These are phyloP conservation scores for Ceratocystis huliohia DNA, from an alignment of 2,329 filamentous ascomycete genomes.

Conservation along the genomic window DNA sequence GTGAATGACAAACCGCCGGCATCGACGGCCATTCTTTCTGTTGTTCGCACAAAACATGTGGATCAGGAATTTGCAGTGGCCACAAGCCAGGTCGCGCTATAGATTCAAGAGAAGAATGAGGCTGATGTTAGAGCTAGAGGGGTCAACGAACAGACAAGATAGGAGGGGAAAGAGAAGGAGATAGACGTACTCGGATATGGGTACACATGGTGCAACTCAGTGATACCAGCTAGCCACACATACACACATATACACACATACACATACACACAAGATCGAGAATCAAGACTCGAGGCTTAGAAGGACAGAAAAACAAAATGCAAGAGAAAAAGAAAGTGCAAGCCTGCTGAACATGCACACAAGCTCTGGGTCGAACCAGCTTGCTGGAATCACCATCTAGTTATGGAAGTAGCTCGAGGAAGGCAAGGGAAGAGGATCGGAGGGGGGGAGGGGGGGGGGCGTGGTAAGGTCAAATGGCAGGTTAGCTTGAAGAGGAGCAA, in stretches of 20 bases:
- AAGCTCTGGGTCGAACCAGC: not conserved
- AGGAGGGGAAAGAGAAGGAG: not conserved
- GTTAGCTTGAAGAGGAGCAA: too few species aligned
- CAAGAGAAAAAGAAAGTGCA: constrained; percentile 6
- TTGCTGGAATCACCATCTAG: too few species aligned
- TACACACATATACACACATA: too few species aligned
- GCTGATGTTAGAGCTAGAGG: not conserved
- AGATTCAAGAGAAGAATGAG: not conserved
- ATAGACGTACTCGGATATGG: constrained; percentile 8
- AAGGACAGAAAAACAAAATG: not conserved
- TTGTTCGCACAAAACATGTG: constrained; percentile 6
- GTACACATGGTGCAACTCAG: not conserved
- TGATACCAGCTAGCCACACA: too few species aligned
- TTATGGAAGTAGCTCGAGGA: too few species aligned
- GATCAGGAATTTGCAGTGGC: constrained; percentile 4
- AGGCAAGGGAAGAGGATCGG: not conserved
- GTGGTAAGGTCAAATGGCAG: not conserved
- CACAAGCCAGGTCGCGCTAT: constrained; percentile 7
- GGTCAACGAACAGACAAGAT: not conserved
- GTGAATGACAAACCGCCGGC: constrained; percentile 5
- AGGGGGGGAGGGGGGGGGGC: not conserved
- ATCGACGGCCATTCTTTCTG: not conserved
- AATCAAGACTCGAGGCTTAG: not conserved
- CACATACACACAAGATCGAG: too few species aligned
- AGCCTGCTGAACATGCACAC: not conserved